These are phyloP conservation scores for Thermothielavioides terrestris DNA, from an alignment of 495 filamentous ascomycete species.

Conservation along the genomic window DNA sequence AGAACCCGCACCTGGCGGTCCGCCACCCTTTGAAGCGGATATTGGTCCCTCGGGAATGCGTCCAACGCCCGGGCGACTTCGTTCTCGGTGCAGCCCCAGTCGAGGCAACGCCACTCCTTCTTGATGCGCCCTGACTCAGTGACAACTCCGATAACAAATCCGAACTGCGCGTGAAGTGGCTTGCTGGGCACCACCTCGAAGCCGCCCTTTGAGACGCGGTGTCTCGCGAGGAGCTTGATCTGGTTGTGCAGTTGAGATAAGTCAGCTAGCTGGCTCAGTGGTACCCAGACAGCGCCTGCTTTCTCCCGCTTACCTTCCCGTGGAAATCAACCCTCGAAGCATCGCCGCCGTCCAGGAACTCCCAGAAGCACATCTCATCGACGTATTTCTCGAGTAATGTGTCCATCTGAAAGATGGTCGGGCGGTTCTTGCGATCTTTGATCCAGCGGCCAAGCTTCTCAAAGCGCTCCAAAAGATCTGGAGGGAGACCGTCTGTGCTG, in stretches of 20 bases:
- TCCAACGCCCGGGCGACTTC: constrained; percentile 2
- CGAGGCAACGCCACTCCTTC: constrained; percentile 1
- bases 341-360: background rate
- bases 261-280: no score
- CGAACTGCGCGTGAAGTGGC: constrained; percentile 2
- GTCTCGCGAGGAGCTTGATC: constrained; percentile 14
- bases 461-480: background rate
- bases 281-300: no score
- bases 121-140: background rate
- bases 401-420: background rate
- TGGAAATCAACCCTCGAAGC: background rate
- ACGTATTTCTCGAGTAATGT: constrained; percentile 14
- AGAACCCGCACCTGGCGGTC: background rate
- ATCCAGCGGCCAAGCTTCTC: background rate
- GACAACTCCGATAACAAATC: constrained; percentile 5
- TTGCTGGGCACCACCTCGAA: constrained; percentile 1
- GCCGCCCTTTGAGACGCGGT: constrained; percentile 2
- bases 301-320: constrained; percentile 2
- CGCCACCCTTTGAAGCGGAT: background rate
- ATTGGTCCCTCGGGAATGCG: background rate
- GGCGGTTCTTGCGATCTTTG: background rate
- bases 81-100: background rate
- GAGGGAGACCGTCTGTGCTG: background rate
- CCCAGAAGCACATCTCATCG: constrained; percentile 10
- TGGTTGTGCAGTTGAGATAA: background rate